Percentiles rank a stretch among this genome's conserved stretches.
phyloP scores from a whole-genome alignment of 257 asterid genomes.

The Gynochthodes officinalis region DNA sequence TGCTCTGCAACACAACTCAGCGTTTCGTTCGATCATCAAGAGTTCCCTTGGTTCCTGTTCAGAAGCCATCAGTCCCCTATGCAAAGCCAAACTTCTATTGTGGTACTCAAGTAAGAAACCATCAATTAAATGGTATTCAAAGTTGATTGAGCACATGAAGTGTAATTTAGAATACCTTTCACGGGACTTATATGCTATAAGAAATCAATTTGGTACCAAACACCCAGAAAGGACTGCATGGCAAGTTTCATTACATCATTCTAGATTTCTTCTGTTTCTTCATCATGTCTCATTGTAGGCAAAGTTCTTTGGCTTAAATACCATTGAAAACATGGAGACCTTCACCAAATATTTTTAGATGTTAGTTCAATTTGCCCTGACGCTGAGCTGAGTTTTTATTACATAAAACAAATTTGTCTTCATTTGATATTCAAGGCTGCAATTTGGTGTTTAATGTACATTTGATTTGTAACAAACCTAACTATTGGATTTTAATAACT shows the following conservation, averaged over 20 bases:
- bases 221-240: not conserved
- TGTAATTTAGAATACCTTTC: not conserved
- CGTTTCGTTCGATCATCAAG: constrained; percentile 91
- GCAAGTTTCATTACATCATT: not conserved
- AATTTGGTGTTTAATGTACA: not conserved
- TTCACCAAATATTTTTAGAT: not conserved
- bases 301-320: not conserved
- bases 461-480: not conserved
- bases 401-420: not conserved
- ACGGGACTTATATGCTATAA: not conserved
- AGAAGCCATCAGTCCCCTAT: constrained; percentile 88
- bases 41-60: constrained; percentile 71
- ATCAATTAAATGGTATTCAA: not conserved
- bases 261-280: no score
- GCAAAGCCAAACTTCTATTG: constrained; percentile 93
- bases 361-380: not conserved
- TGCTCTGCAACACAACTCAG: constrained; percentile 95
- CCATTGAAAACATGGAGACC: not conserved
- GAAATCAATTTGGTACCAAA: not conserved
- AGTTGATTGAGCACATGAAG: not conserved
- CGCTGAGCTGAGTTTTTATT: not conserved
- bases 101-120: constrained; percentile 82
- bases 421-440: not conserved
- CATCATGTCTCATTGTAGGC: not conserved
- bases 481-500: not conserved